Conservation (phyloP, 2,329 filamentous ascomycete species). For the Epichloe gansuensis region DNA sequence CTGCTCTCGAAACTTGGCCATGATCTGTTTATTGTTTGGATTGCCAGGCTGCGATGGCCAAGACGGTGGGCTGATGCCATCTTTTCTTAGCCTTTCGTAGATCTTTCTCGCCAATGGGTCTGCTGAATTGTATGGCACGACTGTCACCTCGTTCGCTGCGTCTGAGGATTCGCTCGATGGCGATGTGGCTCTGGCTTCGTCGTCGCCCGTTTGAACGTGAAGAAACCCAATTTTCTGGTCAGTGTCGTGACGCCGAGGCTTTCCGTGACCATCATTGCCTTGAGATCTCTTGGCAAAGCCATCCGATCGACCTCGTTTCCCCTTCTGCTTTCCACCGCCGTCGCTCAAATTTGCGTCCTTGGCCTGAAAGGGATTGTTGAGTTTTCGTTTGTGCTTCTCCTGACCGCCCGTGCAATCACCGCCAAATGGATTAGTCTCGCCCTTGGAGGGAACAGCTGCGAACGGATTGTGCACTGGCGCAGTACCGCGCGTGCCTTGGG, state of each 20-base stretch:
- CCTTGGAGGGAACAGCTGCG: slow-evolving; percentile 10
- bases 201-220: slow-evolving; percentile 1
- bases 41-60: slow-evolving; percentile 45
- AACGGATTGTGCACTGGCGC: slow-evolving; percentile 24
- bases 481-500: slow-evolving; percentile 22
- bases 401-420: slow-evolving; percentile 17
- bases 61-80: slow-evolving; percentile 38
- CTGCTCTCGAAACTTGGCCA: slow-evolving; percentile 41
- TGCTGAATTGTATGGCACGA: slow-evolving; percentile 12
- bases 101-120: slow-evolving; percentile 37
- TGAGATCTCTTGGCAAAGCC: slow-evolving; percentile 8
- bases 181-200: slow-evolving; percentile 14
- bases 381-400: slow-evolving; percentile 15
- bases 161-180: slow-evolving; percentile 13
- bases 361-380: slow-evolving; percentile 17
- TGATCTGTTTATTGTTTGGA: slow-evolving; percentile 33
- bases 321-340: slow-evolving; percentile 10
- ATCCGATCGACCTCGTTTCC: slow-evolving; percentile 13
- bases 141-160: slow-evolving; percentile 4
- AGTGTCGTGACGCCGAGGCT: neutral
- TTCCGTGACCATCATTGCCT: slow-evolving; percentile 4
- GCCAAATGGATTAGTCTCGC: slow-evolving; percentile 15
- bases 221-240: slow-evolving; percentile 4
- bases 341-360: slow-evolving; percentile 16
- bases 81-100: slow-evolving; percentile 37